Evolutionary conservation across 2,329 filamentous ascomycete genomes (phyloP).

Genomic region (Claviceps digitariae): DNA sequence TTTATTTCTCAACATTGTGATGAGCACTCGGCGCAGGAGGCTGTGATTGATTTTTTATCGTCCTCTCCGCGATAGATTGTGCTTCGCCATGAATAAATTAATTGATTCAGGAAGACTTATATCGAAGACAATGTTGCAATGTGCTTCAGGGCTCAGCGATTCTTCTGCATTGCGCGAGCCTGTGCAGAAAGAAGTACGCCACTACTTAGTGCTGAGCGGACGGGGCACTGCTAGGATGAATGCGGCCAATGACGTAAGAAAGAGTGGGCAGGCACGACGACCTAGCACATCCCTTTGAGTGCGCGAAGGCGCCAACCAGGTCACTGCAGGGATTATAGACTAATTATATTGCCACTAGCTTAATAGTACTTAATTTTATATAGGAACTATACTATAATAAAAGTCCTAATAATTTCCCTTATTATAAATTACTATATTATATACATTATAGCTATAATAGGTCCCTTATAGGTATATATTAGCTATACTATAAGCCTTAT

Average conservation of each 20-base stretch:
- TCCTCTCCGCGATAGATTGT: neutral
- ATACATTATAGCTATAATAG: too few relatives aligned
- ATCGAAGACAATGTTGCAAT: neutral
- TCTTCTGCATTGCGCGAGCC: neutral
- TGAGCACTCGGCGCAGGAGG: constrained; percentile 1
- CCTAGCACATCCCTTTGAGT: too few relatives aligned
- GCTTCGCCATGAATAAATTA: neutral
- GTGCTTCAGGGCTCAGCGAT: too few relatives aligned
- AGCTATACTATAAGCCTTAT: too few relatives aligned
- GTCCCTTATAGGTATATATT: too few relatives aligned
- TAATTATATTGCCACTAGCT: too few relatives aligned
- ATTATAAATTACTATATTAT: too few relatives aligned
- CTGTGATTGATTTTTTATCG: neutral
- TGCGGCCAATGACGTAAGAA: constrained; percentile 2
- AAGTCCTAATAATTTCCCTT: too few relatives aligned
- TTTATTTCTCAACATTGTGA: constrained; percentile 40
- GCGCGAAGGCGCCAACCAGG: too few relatives aligned
- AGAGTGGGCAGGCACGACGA: neutral
- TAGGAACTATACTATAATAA: too few relatives aligned
- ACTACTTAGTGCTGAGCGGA: neutral
- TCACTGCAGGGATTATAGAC: too few relatives aligned
- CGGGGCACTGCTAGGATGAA: neutral
- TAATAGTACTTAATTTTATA: too few relatives aligned
- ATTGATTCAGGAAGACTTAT: neutral
- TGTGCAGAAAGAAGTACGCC: neutral